phyloP scores from a whole-genome alignment of 2,329 filamentous ascomycete species.

The Lasiodiplodia theobromae region DNA sequence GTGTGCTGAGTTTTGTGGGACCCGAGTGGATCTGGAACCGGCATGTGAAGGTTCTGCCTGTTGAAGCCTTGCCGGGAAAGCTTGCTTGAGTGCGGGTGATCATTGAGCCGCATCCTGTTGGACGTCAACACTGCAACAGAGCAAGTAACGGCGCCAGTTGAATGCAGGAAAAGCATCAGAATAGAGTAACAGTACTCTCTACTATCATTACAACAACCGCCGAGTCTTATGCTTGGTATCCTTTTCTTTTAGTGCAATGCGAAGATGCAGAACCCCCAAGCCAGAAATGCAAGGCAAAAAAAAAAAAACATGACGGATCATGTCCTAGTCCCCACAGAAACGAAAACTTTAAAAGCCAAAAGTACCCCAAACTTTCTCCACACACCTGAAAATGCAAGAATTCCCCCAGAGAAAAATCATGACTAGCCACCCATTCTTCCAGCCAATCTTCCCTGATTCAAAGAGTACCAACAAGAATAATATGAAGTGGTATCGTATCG shows the following conservation, averaged over 20 bases:
- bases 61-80: background rate
- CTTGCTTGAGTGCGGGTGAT: background rate
- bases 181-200: background rate
- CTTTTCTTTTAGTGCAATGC: background rate
- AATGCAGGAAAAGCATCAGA: background rate
- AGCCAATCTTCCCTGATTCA: background rate
- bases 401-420: background rate
- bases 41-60: background rate
- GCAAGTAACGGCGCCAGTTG: background rate
- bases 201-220: constrained; percentile 10
- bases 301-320: background rate
- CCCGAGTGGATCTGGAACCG: background rate
- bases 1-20: background rate
- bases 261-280: constrained; percentile 6
- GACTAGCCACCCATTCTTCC: background rate
- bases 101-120: background rate
- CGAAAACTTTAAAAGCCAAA: background rate
- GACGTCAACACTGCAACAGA: too few species aligned
- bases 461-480: constrained; percentile 23
- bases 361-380: background rate
- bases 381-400: constrained; percentile 23
- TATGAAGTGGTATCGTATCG: constrained; percentile 7
- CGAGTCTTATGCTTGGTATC: constrained; percentile 2
- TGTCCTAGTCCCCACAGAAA: background rate
- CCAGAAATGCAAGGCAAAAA: background rate